These are phyloP conservation scores for Fusarium sp. DNA, from an alignment of 2,329 filamentous ascomycete genomes.

Conservation along the genomic window DNA sequence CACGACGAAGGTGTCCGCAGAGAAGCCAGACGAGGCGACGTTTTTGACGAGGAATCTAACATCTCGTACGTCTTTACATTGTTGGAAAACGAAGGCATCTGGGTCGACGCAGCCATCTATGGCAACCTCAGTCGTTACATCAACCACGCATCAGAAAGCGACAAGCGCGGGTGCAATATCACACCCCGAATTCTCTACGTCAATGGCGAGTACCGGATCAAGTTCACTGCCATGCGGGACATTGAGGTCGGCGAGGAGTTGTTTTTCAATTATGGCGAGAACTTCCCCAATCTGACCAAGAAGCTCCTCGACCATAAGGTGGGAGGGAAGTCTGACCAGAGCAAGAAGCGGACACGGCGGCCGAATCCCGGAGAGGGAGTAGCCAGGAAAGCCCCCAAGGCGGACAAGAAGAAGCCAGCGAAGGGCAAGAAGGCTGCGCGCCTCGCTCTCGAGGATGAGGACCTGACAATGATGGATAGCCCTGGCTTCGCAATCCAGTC, in stretches of 20 bases:
- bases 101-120: constrained; percentile 77
- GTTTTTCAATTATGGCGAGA: constrained; percentile 81
- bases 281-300: constrained; percentile 67
- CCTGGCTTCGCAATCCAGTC: constrained; percentile 19
- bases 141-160: constrained; percentile 71
- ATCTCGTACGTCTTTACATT: constrained; percentile 71
- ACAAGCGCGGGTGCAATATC: constrained; percentile 65
- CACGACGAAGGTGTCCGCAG: constrained; percentile 73
- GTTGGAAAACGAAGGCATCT: constrained; percentile 66
- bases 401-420: constrained; percentile 39
- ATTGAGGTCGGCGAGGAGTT: constrained; percentile 78
- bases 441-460: constrained; percentile 24
- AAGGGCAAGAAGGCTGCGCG: constrained; percentile 26
- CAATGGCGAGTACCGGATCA: constrained; percentile 78
- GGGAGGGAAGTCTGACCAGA: constrained; percentile 43
- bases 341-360: constrained; percentile 43
- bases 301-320: constrained; percentile 52
- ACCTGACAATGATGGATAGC: constrained; percentile 24
- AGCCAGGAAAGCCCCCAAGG: constrained; percentile 41
- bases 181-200: constrained; percentile 73
- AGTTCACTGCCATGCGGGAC: constrained; percentile 71
- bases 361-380: constrained; percentile 31
- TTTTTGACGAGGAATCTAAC: constrained; percentile 66
- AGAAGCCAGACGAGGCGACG: constrained; percentile 66
- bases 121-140: constrained; percentile 86